Base-by-base conservation (phyloP, 106 monocot genomes). In the Dactylorhiza incarnata region DNA sequence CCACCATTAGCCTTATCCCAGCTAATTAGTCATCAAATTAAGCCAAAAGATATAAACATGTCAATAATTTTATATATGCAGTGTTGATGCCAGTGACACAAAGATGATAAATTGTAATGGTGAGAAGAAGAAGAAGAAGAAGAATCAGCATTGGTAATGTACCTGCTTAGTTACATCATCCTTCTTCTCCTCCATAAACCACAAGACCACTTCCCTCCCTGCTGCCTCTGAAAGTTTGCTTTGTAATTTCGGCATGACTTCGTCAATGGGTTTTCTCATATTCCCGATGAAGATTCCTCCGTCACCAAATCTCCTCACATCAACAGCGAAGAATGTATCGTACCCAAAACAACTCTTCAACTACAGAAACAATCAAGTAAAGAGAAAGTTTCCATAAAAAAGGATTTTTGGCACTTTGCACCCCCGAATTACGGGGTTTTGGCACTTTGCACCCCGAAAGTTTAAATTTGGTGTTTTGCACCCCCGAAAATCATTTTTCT, bases 131-230 rank as follows among this genome's bases (percentile, higher is more conserved):
- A n/a, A n/a, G n/a, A n/a, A n/a, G n/a, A n/a, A n/a, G n/a, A 0
- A 37, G 37, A 66, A 9, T 66, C 22, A 26, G 66, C 11, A 66
- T 29, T 12, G 10, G 5, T 7, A 14, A 14, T 26, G 1, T 73
- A 94, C 93, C 91, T 94, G 94, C 74, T 94, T 94, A 25, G 85
- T 88, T 17, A 88, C 83, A 73, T 88, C 91, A 79, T 91, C 91
- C 9, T 77, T 84, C 79, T 81, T 88, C 82, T 94, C 91, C 75
- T 94, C 94, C 88, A 94, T 82, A 66, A 94, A 94, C 94, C 94
- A 91, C 49, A 94, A 81, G 20, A 84, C 88, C 47, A 94, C 94
- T 45, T 94, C 94, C 23, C 86, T 71, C 19, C 91, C 94, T 1
- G 91, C 91, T 5, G 88, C 91, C 80, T 91, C 94, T 4, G 91